Evolutionary conservation across 2,329 filamentous ascomycete genomes (phyloP), one percentile per base, ranked within the genome.

Genomic region (Pseudopyrenochaeta lycopersici): DNA sequence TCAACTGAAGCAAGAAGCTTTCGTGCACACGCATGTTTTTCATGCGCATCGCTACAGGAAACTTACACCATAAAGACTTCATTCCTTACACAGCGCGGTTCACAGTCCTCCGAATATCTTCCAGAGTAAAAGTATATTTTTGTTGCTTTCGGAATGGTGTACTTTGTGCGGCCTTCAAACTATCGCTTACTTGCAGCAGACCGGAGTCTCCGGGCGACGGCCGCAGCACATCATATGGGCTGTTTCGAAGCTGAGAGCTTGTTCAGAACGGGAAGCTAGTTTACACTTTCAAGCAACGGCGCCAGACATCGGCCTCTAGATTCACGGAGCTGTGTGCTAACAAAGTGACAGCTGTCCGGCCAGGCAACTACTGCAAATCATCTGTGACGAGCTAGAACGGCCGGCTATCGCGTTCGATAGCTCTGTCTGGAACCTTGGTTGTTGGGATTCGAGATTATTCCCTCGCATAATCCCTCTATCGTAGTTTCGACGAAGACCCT

Each of bases 181-280:
- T 35, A 35, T n/a, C 32, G 32, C 5, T 17, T 35, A 35, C 12
- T 35, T 17, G 15, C 12, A 35, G 32, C 4, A 10, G 39, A 27
- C 39, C n/a, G 33, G 31, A 21, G 18, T 44, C 14, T 17, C 9
- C 18, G 39, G 2, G 5, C 46, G 49, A 17, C 30, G 45, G 39
- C 39, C 43, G 29, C 7, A 38, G 21, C 35, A 20, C 12, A 42
- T 17, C 36, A 21, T 23, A 27, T 47, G 40, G 15, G 3, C 20
- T 43, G 47, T 51, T 40, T 54, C 44, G 23, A 49, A 31, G 35
- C 43, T 52, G 42, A 47, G 17, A 36, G 23, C 39, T n/a, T 35
- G 47, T 17, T 17, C 14, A 39, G 10, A 7, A 38, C 23, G 21
- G 29, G 18, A 23, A 29, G n/a, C 35, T 41, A 43, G 17, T 18